Conservation (phyloP, 2,329 filamentous ascomycete genomes). For the Aspergillus novofumigatus region DNA sequence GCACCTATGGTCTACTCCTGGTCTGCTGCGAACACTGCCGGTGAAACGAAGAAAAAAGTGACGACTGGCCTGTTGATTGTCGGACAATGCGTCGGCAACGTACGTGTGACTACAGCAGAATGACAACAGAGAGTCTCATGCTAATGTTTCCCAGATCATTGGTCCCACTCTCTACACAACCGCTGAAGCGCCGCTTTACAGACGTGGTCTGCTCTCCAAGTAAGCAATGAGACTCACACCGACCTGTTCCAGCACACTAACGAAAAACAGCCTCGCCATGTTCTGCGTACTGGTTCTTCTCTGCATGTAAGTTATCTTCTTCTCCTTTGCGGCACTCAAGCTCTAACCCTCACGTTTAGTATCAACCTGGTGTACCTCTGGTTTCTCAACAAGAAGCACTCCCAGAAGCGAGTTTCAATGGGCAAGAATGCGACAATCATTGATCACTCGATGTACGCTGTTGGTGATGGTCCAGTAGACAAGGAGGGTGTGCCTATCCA, state of each 20-base stretch:
- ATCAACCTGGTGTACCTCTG: conserved; percentile 46
- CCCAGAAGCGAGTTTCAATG: conserved; percentile 50
- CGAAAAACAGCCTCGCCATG: conserved; percentile 45
- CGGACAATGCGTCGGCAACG: conserved; percentile 61
- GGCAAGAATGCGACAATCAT: conserved; percentile 58
- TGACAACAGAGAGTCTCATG: not conserved
- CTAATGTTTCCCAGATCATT: conserved; percentile 42
- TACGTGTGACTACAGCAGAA: conserved; percentile 13
- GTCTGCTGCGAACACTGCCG: conserved; percentile 60
- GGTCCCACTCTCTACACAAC: conserved; percentile 63
- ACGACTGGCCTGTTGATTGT: conserved; percentile 63
- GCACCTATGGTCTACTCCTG: conserved; percentile 67
- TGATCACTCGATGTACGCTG: conserved; percentile 56
- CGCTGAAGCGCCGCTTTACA: conserved; percentile 56
- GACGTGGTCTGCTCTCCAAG: conserved; percentile 56
- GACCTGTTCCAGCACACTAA: not conserved
- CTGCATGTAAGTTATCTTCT: conserved; percentile 32
- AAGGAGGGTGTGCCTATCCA: conserved; percentile 25
- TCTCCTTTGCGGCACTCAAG: not conserved
- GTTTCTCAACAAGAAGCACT: conserved; percentile 54
- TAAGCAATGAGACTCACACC: conserved; percentile 13
- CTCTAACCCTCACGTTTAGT: conserved; percentile 7
- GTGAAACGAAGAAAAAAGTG: conserved; percentile 66
- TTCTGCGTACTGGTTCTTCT: conserved; percentile 58
- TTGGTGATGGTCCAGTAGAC: conserved; percentile 17